A percentile compares a stretch with the other conserved stretches of the same genome.
These are phyloP conservation scores for Wickerhamomyces strasburgensis DNA, from an alignment of 805 yeast genomes.

Conservation along the genomic window DNA sequence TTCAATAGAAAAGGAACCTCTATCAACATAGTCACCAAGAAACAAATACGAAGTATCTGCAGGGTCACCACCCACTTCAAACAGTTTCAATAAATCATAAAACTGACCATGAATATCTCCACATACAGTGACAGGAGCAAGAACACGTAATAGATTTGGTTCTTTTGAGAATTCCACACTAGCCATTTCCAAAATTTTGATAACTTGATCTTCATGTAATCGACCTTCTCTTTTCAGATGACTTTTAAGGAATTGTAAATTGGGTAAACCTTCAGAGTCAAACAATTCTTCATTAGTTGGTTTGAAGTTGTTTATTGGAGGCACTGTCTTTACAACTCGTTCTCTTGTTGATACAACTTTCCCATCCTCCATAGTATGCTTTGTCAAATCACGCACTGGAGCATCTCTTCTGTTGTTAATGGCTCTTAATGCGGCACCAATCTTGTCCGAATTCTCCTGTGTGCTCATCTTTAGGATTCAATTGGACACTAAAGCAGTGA, in stretches of 20 bases:
- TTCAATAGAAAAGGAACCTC: conserved; percentile 89
- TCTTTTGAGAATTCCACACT: conserved; percentile 59
- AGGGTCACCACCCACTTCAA: conserved; percentile 93
- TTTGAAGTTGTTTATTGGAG: conserved; percentile 57
- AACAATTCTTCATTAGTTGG: conserved; percentile 74
- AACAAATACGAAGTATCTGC: conserved; percentile 70
- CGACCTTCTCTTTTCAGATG: conserved; percentile 84
- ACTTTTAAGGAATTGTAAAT: conserved; percentile 60
- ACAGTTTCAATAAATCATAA: conserved; percentile 81
- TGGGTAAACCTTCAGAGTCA: conserved; percentile 54
- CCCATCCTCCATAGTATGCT: conserved; percentile 49
- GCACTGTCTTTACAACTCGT: conserved; percentile 47
- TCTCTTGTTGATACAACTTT: conserved; percentile 42
- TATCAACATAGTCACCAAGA: conserved; percentile 91
- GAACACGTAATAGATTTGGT: conserved; percentile 74
- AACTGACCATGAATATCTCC: conserved; percentile 98
- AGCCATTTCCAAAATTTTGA: conserved; percentile 60
- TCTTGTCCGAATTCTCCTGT: conserved; percentile 46
- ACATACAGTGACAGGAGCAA: conserved; percentile 93
- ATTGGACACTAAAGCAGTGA: too few species aligned
- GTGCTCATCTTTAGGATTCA: too few species aligned
- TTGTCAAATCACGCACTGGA: conserved; percentile 30
- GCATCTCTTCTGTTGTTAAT: conserved; percentile 39
- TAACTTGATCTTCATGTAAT: conserved; percentile 62
- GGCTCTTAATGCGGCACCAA: conserved; percentile 61